A percentile compares a stretch with the other conserved stretches of the same genome.
These are phyloP conservation scores for Cordyceps javanica DNA, from an alignment of 2,329 filamentous ascomycete species.

Conservation along the genomic window DNA sequence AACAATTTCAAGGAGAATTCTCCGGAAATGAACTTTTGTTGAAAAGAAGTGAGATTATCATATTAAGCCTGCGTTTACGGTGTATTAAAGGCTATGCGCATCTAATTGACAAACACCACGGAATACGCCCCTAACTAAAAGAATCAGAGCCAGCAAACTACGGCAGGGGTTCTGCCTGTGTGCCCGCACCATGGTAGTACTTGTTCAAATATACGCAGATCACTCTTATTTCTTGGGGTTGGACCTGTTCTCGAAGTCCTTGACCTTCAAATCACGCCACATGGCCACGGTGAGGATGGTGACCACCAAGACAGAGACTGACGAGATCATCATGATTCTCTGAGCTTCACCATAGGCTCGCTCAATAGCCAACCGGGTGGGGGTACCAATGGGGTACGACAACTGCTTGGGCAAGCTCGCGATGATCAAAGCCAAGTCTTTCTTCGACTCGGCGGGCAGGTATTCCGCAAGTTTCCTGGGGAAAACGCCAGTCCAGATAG, in stretches of 20 bases:
- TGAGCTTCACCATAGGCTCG: background rate
- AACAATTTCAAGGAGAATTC: too few species aligned
- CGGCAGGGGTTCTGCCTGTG: too few species aligned
- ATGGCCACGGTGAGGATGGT: background rate
- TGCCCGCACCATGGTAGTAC: too few species aligned
- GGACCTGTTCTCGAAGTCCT: background rate
- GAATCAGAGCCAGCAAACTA: background rate
- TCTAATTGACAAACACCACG: too few species aligned
- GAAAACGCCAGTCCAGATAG: slow-evolving; percentile 7
- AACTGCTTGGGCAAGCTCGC: background rate
- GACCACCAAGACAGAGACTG: background rate
- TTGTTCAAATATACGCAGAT: background rate
- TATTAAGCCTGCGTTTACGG: too few species aligned
- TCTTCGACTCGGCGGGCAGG: background rate
- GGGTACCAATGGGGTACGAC: background rate
- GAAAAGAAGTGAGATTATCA: too few species aligned
- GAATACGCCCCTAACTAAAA: background rate
- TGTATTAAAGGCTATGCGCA: too few species aligned
- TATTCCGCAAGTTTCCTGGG: background rate
- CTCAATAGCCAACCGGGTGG: background rate
- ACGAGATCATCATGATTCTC: slow-evolving; percentile 6
- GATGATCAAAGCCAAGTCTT: background rate
- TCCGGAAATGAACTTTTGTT: too few species aligned
- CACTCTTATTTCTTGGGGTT: background rate
- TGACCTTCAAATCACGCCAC: slow-evolving; percentile 8